Base-by-base conservation (phyloP, 768 basidiomycete species). In the Calocybe indica region DNA sequence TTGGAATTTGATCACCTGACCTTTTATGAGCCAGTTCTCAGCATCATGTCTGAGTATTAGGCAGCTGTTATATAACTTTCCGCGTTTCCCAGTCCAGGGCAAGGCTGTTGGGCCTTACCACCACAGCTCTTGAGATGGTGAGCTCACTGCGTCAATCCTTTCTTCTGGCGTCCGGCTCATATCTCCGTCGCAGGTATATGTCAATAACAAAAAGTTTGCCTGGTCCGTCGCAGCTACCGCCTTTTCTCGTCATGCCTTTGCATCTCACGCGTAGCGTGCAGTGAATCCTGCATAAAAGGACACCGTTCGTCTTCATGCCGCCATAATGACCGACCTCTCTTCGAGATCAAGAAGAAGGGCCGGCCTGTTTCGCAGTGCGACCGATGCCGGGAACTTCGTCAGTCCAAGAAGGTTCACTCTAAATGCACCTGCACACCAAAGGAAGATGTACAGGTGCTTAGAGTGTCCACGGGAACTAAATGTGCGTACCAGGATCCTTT, bases 271-370 rank as follows among this genome's bases (percentile, higher is more conserved):
- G 31, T 12, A 33, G 36, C 43, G 33, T 32, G 14, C 57, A 93
- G 92, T 65, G 88, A 87, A 71, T 85, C 90, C 9, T 96, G 93
- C 65, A 93, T 94, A 62, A 93, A 93, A 67, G 93, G 93, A 0
- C 92, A 96, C 59, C 83, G 93, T 45, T 93, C 92, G 9, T 92
- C 91, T 2, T 81, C 81, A 10, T 96, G 93, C 63, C 78, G 78
- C 41, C 93, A 96, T 61, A 82, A 82, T 30, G 88, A 92, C 55
- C 75, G 93, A 13, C 91, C 92, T 4, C 73, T 96, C n/a, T 92
- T 89, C 52, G 90, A 94, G 63, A 83, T 95, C 49, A 90, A 92
- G 74, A 89, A 87, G 72, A 93, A 95, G 62, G 93, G 93, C 2
- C 77, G 93, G 6, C 93, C 93, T 0, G 79, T 92, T 11, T 91